Conservation (phyloP, 106 monocot genomes). For the Narthecium ossifragum region DNA sequence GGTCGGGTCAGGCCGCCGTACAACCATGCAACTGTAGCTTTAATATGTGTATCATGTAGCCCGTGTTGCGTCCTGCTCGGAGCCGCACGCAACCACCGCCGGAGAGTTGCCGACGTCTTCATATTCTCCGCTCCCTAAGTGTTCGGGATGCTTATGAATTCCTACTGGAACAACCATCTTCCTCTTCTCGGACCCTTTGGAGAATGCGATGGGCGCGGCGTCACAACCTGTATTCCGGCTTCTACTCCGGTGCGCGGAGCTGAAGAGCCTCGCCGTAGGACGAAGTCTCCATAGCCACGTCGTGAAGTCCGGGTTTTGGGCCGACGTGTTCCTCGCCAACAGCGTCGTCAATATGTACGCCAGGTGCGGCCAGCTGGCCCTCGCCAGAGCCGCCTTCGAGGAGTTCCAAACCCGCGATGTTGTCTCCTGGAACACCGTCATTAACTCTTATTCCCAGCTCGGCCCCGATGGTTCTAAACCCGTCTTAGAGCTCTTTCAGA, state of each 20-base stretch:
- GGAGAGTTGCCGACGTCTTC: too few species aligned
- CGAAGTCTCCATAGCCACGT: conserved; percentile 30
- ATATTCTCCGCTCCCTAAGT: too few species aligned
- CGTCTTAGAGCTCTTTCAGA: conserved; percentile 22
- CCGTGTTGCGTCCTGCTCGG: too few species aligned
- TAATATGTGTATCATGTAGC: too few species aligned
- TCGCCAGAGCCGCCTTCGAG: conserved; percentile 28
- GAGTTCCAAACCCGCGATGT: conserved; percentile 29
- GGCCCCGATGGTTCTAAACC: conserved; percentile 1
- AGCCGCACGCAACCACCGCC: too few species aligned
- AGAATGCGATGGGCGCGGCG: neutral
- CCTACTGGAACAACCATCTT: too few species aligned
- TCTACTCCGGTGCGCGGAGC: conserved; percentile 33
- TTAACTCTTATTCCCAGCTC: conserved; percentile 35
- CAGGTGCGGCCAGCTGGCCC: conserved; percentile 25
- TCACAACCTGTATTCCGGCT: conserved; percentile 8
- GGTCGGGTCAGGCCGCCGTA: too few species aligned
- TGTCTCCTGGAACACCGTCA: conserved; percentile 71
- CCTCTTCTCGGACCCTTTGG: too few species aligned
- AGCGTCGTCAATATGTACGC: conserved; percentile 53
- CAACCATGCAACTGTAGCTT: too few species aligned
- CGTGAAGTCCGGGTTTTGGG: conserved; percentile 37
- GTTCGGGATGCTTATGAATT: too few species aligned
- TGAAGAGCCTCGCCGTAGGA: conserved; percentile 11
- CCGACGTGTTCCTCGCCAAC: conserved; percentile 38